phyloP scores from a whole-genome alignment of 208 protist species.

The Dictyostelium gargantuum region DNA sequence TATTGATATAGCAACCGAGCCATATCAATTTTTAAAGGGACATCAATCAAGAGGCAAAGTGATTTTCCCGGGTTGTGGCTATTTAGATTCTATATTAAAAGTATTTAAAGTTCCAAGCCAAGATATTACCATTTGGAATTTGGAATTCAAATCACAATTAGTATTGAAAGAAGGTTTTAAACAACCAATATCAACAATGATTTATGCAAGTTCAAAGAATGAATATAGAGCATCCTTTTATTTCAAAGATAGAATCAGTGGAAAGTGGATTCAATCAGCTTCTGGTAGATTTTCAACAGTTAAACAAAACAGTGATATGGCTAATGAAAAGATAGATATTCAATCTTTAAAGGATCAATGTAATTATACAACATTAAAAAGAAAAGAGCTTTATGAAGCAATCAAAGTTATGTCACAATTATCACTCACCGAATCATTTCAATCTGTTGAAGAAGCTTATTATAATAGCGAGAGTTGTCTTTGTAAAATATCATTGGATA shows the following conservation, averaged over 20 bases:
- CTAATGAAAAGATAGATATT: neutral
- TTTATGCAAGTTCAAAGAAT: neutral
- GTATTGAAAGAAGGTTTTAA: neutral
- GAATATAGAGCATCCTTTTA: conserved; percentile 4
- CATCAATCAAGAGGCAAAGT: neutral
- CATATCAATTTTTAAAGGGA: conserved; percentile 13
- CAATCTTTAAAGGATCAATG: neutral
- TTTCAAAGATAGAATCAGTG: neutral
- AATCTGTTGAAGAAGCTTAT: neutral
- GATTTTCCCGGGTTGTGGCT: neutral
- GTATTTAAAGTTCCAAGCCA: neutral
- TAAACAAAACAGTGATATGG: neutral
- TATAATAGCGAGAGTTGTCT: neutral
- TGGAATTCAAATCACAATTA: neutral
- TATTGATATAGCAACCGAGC: neutral
- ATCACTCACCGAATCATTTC: neutral
- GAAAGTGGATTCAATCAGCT: neutral
- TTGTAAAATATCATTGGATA: neutral
- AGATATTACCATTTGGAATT: neutral
- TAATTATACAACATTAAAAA: neutral
- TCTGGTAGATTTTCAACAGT: neutral
- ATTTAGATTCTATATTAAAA: neutral
- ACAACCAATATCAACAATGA: too few species aligned
- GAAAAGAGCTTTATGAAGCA: conserved; percentile 14
- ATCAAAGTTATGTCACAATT: neutral